Evolutionary conservation across 805 yeast species (phyloP), one percentile per base, ranked within the genome.

Genomic region (Wickerhamomyces rabaulensis): DNA sequence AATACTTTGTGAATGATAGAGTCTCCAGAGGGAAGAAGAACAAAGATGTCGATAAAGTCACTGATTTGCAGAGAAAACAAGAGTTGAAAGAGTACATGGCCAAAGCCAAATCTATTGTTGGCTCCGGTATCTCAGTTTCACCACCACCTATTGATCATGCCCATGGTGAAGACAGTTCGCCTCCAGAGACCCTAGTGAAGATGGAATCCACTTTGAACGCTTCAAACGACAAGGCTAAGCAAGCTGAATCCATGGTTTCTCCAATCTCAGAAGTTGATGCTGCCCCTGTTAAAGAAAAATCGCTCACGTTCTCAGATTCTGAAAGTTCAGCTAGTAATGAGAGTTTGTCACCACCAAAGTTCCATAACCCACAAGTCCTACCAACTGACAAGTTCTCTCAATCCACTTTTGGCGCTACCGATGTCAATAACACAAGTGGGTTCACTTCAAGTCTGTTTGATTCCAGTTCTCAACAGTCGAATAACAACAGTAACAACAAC

Each of bases 1-100:
- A 71, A 51, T 79, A 79, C 57, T 80, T 79, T 54, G 71, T 74
- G 40, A 80, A 80, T 54, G 82, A 80, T 50, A 56, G 84, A 40
- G 76, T 79, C 16, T 62, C 65, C 3, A 52, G 65, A 40, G 66
- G 68, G 1, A 62, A 61, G 43, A 56, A 57, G 47, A 50, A 53
- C 37, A 49, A 55, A 16, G 56, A 54, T 17, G 27, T 48, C n/a
- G 62, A 59, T 44, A 55, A 48, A 42, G 53, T 42, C 15, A 52
- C 52, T 9, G 63, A 58, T 33, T 22, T 44, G 35, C 44, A 49
- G 44, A 53, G 53, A 45, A 61, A 60, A 41, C 46, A 51, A 42
- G 60, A 55, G 41, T 45, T 57, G 21, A 57, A 57, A 36, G 46
- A 52, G 40, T 56, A 53, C 38, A 58, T 58, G 45, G 52, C 45